These are phyloP conservation scores for Leccinum truebloodii DNA, from an alignment of 768 basidiomycete species.

Conservation along the genomic window DNA sequence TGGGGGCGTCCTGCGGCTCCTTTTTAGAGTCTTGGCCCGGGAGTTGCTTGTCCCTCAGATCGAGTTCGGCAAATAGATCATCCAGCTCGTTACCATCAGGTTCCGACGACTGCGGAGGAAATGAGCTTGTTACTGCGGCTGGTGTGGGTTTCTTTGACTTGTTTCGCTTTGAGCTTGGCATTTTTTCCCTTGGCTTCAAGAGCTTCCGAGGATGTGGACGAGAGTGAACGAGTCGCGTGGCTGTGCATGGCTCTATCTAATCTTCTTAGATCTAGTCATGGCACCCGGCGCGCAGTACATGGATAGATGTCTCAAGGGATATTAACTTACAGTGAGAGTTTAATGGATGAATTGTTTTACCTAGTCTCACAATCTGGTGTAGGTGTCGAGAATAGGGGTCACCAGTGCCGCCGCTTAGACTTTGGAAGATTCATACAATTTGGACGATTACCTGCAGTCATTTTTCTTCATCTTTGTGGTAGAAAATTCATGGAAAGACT, in stretches of 20 bases:
- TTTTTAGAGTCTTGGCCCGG: constrained; percentile 46
- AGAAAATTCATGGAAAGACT: not conserved
- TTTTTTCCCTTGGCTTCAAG: not conserved
- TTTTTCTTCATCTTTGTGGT: too few species aligned
- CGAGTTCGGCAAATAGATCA: constrained; percentile 76
- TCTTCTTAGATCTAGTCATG: too few species aligned
- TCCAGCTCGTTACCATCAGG: constrained; percentile 56
- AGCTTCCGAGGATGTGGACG: not conserved
- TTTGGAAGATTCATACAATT: too few species aligned
- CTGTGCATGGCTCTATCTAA: not conserved
- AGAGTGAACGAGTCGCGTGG: not conserved
- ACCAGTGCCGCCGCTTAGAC: too few species aligned
- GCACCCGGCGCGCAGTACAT: too few species aligned
- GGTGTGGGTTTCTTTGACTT: constrained; percentile 52
- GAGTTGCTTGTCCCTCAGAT: constrained; percentile 54
- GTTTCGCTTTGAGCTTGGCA: constrained; percentile 48
- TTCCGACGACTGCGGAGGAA: constrained; percentile 32
- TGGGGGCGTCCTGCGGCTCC: constrained; percentile 42
- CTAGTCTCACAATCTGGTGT: too few species aligned
- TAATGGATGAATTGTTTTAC: too few species aligned
- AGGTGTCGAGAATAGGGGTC: too few species aligned
- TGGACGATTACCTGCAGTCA: too few species aligned
- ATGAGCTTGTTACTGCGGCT: constrained; percentile 17
- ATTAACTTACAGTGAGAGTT: too few species aligned
- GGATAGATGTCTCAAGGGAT: too few species aligned